phyloP scores from a whole-genome alignment of 2,329 filamentous ascomycete species.

The Pseudogymnoascus sp. region DNA sequence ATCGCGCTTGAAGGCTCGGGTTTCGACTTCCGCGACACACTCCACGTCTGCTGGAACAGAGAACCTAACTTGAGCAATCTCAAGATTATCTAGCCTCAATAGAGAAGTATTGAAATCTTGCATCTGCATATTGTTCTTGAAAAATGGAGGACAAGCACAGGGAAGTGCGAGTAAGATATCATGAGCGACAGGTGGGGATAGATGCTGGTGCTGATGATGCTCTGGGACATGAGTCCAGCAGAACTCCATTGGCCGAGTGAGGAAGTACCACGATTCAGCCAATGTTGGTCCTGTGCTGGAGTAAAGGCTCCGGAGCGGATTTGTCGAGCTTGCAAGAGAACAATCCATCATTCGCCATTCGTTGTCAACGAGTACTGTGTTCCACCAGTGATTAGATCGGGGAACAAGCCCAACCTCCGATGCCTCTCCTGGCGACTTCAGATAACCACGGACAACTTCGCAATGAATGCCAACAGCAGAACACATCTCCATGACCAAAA shows the following conservation, averaged over 20 bases:
- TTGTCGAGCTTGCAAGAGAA: slow-evolving; percentile 82
- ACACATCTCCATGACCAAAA: slow-evolving; percentile 90
- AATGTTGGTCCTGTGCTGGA: slow-evolving; percentile 60
- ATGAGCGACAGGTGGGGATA: slow-evolving; percentile 78
- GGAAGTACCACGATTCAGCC: slow-evolving; percentile 88
- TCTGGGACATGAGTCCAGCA: slow-evolving; percentile 96
- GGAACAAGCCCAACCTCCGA: slow-evolving; percentile 73
- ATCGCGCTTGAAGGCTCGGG: slow-evolving; percentile 70
- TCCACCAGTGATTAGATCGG: slow-evolving; percentile 97
- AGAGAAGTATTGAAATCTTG: slow-evolving; percentile 86
- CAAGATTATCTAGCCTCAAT: slow-evolving; percentile 78
- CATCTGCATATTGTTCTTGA: slow-evolving; percentile 72
- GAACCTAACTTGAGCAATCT: slow-evolving; percentile 85
- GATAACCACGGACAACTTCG: slow-evolving; percentile 79
- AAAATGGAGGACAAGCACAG: slow-evolving; percentile 77
- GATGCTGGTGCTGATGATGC: slow-evolving; percentile 79
- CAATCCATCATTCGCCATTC: slow-evolving; percentile 97
- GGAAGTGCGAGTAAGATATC: slow-evolving; percentile 82
- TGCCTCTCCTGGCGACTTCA: slow-evolving; percentile 81
- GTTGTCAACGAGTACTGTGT: slow-evolving; percentile 81
- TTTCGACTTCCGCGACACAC: slow-evolving; percentile 85
- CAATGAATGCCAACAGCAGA: slow-evolving; percentile 77
- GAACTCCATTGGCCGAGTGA: slow-evolving; percentile 77
- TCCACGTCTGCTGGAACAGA: slow-evolving; percentile 85
- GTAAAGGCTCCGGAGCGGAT: slow-evolving; percentile 70